phyloP scores from a whole-genome alignment of 2,329 filamentous ascomycete genomes.

The Cladophialophora chaetospira region DNA sequence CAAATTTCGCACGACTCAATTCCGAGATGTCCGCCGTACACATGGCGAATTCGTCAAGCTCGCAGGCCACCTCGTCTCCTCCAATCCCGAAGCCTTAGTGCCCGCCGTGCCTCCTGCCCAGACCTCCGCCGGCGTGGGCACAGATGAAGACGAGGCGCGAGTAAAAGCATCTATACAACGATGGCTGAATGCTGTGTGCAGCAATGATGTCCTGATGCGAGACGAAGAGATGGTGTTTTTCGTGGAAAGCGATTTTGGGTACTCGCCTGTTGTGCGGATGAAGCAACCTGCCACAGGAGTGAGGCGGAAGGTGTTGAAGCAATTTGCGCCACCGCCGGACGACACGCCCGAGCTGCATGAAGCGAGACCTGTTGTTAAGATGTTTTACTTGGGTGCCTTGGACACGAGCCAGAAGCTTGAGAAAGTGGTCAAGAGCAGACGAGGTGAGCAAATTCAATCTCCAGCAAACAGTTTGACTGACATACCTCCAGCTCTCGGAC shows the following conservation, averaged over 20 bases:
- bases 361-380: conserved; percentile 86
- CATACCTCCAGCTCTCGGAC: conserved; percentile 70
- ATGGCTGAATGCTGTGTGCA: conserved; percentile 93
- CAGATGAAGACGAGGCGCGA: conserved; percentile 88
- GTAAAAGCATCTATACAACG: conserved; percentile 88
- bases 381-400: conserved; percentile 94
- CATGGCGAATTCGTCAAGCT: conserved; percentile 96
- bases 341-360: conserved; percentile 93
- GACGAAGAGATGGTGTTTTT: conserved; percentile 98
- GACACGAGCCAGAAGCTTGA: conserved; percentile 97
- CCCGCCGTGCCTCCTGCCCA: conserved; percentile 93
- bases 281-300: conserved; percentile 97
- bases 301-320: conserved; percentile 91
- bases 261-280: conserved; percentile 91
- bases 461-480: conserved; percentile 7
- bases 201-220: conserved; percentile 86
- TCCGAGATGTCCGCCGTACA: conserved; percentile 91
- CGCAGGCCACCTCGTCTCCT: conserved; percentile 92
- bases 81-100: conserved; percentile 94
- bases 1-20: conserved; percentile 95
- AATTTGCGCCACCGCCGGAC: conserved; percentile 95
- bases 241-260: conserved; percentile 98
- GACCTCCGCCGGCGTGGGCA: conserved; percentile 90
- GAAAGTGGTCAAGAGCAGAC: conserved; percentile 83
- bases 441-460: conserved; percentile 63